phyloP scores from a whole-genome alignment of 2,329 filamentous ascomycete genomes.

The Meredithiella fracta region DNA sequence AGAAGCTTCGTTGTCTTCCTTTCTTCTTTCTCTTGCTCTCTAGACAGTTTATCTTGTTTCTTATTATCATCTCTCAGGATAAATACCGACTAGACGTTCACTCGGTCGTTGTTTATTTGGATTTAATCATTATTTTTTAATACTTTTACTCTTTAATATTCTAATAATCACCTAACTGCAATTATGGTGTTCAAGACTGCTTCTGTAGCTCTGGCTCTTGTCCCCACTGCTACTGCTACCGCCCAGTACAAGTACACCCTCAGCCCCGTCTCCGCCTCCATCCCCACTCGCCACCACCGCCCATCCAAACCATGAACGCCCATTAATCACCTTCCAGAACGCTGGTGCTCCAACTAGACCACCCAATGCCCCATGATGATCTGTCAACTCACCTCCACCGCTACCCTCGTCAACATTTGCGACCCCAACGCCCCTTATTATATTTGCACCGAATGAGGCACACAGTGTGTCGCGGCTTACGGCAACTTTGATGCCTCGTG shows the following conservation, averaged over 20 bases:
- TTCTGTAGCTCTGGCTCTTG: constrained; percentile 34
- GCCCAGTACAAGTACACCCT: constrained; percentile 45
- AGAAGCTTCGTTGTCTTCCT: not conserved
- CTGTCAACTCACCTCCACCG: constrained; percentile 37
- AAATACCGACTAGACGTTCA: too few species aligned
- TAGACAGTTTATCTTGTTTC: too few species aligned
- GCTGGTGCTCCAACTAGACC: constrained; percentile 50
- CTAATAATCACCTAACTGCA: not conserved
- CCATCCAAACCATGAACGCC: not conserved
- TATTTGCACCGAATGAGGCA: constrained; percentile 55
- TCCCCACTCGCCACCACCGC: constrained; percentile 24
- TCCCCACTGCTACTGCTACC: constrained; percentile 36
- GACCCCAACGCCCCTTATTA: constrained; percentile 50
- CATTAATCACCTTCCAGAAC: constrained; percentile 23
- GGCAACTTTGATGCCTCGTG: constrained; percentile 37
- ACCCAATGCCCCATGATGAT: constrained; percentile 57
- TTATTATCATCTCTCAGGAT: too few species aligned
- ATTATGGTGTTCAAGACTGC: constrained; percentile 5
- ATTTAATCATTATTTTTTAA: not conserved
- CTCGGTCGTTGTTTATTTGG: not conserved
- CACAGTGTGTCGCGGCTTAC: constrained; percentile 48
- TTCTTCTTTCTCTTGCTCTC: too few species aligned
- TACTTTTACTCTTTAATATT: not conserved
- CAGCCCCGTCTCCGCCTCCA: constrained; percentile 42
- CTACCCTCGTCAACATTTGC: constrained; percentile 46